Evolutionary conservation across 306 rosid genomes (phyloP).

Genomic region (Citrullus colocynthis): DNA sequence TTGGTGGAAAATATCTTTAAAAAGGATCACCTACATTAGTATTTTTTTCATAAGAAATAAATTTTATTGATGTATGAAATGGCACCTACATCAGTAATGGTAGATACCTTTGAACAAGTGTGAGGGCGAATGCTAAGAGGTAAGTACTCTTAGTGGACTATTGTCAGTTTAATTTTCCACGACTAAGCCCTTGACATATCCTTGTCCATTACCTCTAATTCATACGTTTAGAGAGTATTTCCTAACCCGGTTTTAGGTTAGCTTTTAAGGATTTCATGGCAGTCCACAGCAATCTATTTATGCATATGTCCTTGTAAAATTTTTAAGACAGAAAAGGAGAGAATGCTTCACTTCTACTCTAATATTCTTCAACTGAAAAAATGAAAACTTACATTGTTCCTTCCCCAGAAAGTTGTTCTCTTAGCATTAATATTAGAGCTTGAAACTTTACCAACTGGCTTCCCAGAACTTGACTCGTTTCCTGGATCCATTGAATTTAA

Average conservation of each 20-base stretch:
- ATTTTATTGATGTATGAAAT: too few species aligned
- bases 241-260: not conserved
- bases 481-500: constrained; percentile 72
- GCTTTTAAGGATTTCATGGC: not conserved
- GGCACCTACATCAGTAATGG: not conserved
- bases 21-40: not conserved
- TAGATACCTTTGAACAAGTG: not conserved
- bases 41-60: too few species aligned
- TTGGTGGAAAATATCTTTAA: not conserved
- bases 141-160: not conserved
- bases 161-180: not conserved
- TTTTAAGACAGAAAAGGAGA: not conserved
- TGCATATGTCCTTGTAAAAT: not conserved
- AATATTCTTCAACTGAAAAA: not conserved
- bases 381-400: constrained; percentile 64
- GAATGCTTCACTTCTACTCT: not conserved
- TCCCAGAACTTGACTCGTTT: constrained; percentile 52
- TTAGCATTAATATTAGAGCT: constrained; percentile 43
- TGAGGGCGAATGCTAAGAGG: not conserved
- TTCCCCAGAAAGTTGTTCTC: constrained; percentile 93
- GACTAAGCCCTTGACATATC: not conserved
- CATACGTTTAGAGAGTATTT: not conserved
- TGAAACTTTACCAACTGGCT: constrained; percentile 48
- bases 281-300: not conserved
- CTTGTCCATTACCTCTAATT: not conserved